These are phyloP conservation scores for Fomitopsis pinicola DNA, from an alignment of 1,284 basidiomycete genomes.

Conservation along the genomic window DNA sequence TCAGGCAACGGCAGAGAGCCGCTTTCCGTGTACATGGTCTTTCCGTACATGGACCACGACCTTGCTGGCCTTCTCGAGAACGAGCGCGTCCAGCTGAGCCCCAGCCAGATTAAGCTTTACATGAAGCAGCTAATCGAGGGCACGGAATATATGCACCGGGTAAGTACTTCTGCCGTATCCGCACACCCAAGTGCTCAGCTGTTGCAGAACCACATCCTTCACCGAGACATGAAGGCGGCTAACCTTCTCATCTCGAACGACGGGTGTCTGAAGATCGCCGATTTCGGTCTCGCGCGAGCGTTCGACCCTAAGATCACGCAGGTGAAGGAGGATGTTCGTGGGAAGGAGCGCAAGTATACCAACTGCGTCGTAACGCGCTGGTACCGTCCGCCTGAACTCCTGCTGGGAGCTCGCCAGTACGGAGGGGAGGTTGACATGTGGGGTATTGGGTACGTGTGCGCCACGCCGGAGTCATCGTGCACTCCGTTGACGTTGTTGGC, in stretches of 20 bases:
- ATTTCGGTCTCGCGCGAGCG: slow-evolving; percentile 92
- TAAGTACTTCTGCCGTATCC: slow-evolving; percentile 32
- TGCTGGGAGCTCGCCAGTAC: slow-evolving; percentile 87
- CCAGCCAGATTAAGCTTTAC: slow-evolving; percentile 91
- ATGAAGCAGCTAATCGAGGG: slow-evolving; percentile 95
- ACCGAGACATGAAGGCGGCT: slow-evolving; percentile 98
- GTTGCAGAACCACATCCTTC: slow-evolving; percentile 85
- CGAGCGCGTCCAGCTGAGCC: slow-evolving; percentile 74
- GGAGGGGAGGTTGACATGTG: slow-evolving; percentile 96
- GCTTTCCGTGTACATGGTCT: slow-evolving; percentile 95
- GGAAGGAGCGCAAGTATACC: slow-evolving; percentile 77
- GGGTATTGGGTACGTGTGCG: slow-evolving; percentile 82
- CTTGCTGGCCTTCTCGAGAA: slow-evolving; percentile 93
- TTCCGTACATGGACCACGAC: slow-evolving; percentile 99
- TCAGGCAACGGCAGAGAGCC: slow-evolving; percentile 62
- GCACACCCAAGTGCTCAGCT: slow-evolving; percentile 9
- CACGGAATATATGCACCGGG: slow-evolving; percentile 91
- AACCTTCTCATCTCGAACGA: slow-evolving; percentile 92
- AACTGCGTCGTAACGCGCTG: slow-evolving; percentile 99
- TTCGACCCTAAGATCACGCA: slow-evolving; percentile 51
- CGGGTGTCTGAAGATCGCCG: slow-evolving; percentile 85
- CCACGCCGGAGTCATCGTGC: not conserved
- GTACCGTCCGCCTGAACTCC: slow-evolving; percentile 95
- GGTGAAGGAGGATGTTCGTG: slow-evolving; percentile 37
- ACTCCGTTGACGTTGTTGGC: slow-evolving; percentile 3